phyloP scores from a whole-genome alignment of 1,139 yeast species.

The Scheffersomyces illinoinensis region DNA sequence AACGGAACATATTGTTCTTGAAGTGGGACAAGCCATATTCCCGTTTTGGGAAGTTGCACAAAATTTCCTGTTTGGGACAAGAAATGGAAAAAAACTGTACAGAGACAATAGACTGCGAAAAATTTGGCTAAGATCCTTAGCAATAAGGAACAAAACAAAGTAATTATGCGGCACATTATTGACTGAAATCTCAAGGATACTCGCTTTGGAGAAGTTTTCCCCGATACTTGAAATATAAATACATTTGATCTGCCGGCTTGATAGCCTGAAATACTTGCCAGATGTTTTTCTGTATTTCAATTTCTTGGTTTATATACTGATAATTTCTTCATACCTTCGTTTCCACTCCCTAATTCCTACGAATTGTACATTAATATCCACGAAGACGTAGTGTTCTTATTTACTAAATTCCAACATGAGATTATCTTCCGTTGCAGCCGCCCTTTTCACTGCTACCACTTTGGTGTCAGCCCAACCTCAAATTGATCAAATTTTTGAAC shows the following conservation, averaged over 20 bases:
- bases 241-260: background rate
- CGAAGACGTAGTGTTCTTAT: background rate
- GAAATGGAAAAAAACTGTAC: background rate
- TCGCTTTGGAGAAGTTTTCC: background rate
- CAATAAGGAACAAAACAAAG: background rate
- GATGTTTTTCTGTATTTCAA: background rate
- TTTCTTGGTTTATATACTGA: background rate
- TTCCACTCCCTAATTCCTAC: background rate
- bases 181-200: background rate
- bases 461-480: conserved; percentile 11
- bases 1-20: background rate
- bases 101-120: background rate
- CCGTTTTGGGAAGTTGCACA: background rate
- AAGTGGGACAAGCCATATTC: background rate
- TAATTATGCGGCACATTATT: background rate
- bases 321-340: background rate
- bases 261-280: background rate
- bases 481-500: conserved; percentile 8
- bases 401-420: conserved; percentile 14
- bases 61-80: background rate
- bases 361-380: background rate
- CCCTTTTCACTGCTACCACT: conserved; percentile 16
- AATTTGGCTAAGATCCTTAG: background rate
- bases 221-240: background rate
- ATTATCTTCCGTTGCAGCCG: conserved; percentile 17